A percentile compares a stretch with the other conserved stretches of the same genome.
Conservation (phyloP, 208 protist species). For the Naegleria lovaniensis region DNA sequence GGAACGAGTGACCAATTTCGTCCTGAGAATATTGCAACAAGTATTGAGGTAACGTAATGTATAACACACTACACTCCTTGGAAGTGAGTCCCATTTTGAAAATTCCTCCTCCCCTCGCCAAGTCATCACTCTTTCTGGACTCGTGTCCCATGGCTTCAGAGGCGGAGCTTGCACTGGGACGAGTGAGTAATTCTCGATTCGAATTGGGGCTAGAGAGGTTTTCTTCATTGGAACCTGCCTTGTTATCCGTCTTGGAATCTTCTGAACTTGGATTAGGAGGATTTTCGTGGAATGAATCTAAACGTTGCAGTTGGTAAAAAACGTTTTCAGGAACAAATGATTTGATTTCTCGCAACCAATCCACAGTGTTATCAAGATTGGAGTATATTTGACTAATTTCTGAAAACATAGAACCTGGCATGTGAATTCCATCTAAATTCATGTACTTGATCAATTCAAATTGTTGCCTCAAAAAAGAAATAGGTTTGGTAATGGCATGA, state of each 20-base stretch:
- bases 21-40: not conserved
- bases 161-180: too few relatives aligned
- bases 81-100: not conserved
- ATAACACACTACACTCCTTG: not conserved
- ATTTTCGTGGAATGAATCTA: too few relatives aligned
- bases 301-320: not conserved
- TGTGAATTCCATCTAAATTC: not conserved
- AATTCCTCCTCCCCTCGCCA: not conserved
- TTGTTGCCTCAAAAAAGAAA: not conserved
- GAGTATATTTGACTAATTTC: not conserved
- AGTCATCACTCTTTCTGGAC: too few relatives aligned
- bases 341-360: not conserved
- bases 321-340: not conserved
- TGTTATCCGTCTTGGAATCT: too few relatives aligned
- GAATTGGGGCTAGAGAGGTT: too few relatives aligned
- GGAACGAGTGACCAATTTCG: not conserved
- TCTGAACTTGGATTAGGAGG: too few relatives aligned
- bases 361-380: not conserved
- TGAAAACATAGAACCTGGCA: not conserved
- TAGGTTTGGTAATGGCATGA: not conserved
- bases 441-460: not conserved
- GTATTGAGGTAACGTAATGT: not conserved
- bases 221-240: too few relatives aligned
- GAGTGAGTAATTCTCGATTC: too few relatives aligned
- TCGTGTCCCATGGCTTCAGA: too few relatives aligned